Evolutionary conservation across 2,329 filamentous ascomycete genomes (phyloP).

Genomic region (Verticillium longisporum): DNA sequence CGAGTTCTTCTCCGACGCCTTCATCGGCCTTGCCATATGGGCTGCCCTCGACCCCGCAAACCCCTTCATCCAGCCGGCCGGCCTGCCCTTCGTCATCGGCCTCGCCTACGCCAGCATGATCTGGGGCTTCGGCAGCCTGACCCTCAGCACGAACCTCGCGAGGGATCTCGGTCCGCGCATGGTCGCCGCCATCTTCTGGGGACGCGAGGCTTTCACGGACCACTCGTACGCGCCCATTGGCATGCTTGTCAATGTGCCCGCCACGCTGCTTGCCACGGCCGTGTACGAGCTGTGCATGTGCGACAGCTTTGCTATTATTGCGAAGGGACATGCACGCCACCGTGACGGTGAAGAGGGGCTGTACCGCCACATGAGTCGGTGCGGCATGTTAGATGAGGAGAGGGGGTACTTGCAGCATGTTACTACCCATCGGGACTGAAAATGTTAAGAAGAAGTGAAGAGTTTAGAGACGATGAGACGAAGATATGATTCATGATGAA

Average conservation of each 20-base stretch:
- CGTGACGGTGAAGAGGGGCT: constrained; percentile 44
- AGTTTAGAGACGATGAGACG: background rate
- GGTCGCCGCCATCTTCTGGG: constrained; percentile 48
- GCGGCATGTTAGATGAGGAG: constrained; percentile 20
- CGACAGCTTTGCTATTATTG: constrained; percentile 44
- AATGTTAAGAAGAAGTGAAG: background rate
- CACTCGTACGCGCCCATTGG: constrained; percentile 41
- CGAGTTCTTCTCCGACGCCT: constrained; percentile 52
- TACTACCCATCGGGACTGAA: background rate
- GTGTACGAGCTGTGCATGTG: constrained; percentile 49
- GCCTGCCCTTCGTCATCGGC: constrained; percentile 47
- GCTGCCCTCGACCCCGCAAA: constrained; percentile 50
- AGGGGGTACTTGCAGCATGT: background rate
- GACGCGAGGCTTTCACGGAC: constrained; percentile 17
- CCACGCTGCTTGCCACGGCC: constrained; percentile 45
- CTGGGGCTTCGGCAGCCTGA: constrained; percentile 50
- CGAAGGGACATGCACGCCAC: constrained; percentile 40
- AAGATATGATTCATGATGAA: background rate
- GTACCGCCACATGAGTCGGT: constrained; percentile 30
- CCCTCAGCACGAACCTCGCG: constrained; percentile 50
- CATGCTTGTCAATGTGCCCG: constrained; percentile 49
- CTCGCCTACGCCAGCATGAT: constrained; percentile 45
- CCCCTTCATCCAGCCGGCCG: constrained; percentile 42
- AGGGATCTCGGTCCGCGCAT: constrained; percentile 52
- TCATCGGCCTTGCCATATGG: constrained; percentile 53